These are phyloP conservation scores for Fusarium hostae DNA, from an alignment of 2,329 filamentous ascomycete species.

Conservation along the genomic window DNA sequence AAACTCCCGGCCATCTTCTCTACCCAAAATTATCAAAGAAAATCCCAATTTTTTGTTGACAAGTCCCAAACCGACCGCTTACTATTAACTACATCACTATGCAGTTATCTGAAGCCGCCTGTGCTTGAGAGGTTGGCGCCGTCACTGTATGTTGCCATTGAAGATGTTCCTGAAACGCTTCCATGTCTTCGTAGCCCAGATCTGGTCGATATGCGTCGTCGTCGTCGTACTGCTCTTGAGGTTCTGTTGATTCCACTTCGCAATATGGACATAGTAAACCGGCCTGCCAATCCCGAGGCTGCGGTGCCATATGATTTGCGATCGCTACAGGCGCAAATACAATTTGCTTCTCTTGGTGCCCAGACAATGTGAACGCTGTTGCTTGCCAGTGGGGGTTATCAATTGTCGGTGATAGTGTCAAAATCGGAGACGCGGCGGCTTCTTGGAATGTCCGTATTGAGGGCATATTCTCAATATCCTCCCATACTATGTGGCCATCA, in stretches of 20 bases:
- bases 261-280: slow-evolving; percentile 66
- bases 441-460: slow-evolving; percentile 53
- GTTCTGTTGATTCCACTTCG: slow-evolving; percentile 61
- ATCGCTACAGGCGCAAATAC: slow-evolving; percentile 68
- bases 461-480: slow-evolving; percentile 65
- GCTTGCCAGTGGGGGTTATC: slow-evolving; percentile 63
- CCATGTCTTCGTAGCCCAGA: slow-evolving; percentile 63
- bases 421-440: slow-evolving; percentile 36
- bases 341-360: slow-evolving; percentile 59
- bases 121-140: slow-evolving; percentile 52
- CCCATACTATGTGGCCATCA: slow-evolving; percentile 69
- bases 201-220: slow-evolving; percentile 61
- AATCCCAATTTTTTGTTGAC: neutral
- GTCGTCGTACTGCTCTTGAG: slow-evolving; percentile 59
- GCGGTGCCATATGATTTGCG: slow-evolving; percentile 66
- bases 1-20: slow-evolving; percentile 37
- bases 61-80: neutral
- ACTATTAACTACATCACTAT: slow-evolving; percentile 56
- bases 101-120: slow-evolving; percentile 53
- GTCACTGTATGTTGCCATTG: slow-evolving; percentile 65
- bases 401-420: slow-evolving; percentile 41
- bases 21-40: slow-evolving; percentile 23
- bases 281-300: slow-evolving; percentile 62
- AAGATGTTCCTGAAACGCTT: slow-evolving; percentile 63
- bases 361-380: slow-evolving; percentile 54